A percentile compares a stretch with the other conserved stretches of the same genome.
phyloP scores from a whole-genome alignment of 495 filamentous ascomycete genomes.

The Pyrenula aspistea region DNA sequence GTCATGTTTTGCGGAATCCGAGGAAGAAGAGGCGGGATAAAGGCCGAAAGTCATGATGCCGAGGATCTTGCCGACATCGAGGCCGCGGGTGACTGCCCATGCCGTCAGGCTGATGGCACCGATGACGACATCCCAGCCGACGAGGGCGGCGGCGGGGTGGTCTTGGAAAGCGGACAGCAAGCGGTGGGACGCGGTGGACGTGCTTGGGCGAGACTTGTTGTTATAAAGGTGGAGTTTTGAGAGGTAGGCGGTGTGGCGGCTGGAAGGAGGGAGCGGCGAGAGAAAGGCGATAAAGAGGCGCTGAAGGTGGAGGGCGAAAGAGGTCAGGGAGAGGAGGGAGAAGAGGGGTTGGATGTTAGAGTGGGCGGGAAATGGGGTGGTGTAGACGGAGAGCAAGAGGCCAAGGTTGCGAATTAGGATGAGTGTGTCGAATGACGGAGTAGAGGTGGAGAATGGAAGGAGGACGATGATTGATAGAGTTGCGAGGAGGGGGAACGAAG shows the following conservation, averaged over 20 bases:
- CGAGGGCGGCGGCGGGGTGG: background rate
- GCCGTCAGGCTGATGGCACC: background rate
- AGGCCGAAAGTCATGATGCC: background rate
- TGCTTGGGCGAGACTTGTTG: background rate
- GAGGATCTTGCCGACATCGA: background rate
- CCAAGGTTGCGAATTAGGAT: background rate
- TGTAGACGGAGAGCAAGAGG: background rate
- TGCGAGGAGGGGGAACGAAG: background rate
- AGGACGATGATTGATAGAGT: background rate
- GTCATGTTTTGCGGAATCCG: no score
- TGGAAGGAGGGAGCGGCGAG: background rate
- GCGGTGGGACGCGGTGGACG: background rate
- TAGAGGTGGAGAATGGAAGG: background rate
- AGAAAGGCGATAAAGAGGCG: background rate
- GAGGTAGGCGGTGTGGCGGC: background rate
- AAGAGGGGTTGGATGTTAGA: background rate
- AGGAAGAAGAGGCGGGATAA: background rate
- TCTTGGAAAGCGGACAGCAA: background rate
- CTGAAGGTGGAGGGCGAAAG: background rate
- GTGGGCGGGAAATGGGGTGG: background rate
- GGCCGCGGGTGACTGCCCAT: background rate
- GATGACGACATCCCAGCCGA: background rate
- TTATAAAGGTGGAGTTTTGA: background rate
- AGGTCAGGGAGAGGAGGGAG: background rate
- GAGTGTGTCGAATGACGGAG: background rate